Base-by-base conservation (phyloP, 345 rosid species). In the Moricandia moricandioides region DNA sequence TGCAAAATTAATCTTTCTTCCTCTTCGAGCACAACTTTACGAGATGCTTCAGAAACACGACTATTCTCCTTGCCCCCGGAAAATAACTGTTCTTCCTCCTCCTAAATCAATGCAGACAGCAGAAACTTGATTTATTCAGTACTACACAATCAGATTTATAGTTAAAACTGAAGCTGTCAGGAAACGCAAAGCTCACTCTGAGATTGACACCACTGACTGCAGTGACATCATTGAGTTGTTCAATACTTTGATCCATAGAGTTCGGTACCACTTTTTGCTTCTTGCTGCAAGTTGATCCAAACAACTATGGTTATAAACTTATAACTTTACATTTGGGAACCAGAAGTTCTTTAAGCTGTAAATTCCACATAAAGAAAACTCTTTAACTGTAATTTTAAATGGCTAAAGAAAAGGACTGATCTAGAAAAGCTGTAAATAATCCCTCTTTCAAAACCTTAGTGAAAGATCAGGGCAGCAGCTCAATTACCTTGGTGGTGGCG, bases 171-270 rank as follows among this genome's bases (percentile, higher is more conserved):
- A 64, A 65, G 58, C 31, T 56, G 59, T 21, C 18, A 79, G 69
- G 78, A 70, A 76, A 31, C 81, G 40, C 85, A 92, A 67, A 74
- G 24, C 81, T 51, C 85, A 92, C 99, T 93, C 89, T 84, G 72
- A 96, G 90, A 85, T 92, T 88, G 76, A 96, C 97, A 60, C 99
- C 99, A 75, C 99, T 96, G 84, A 96, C 98, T 83, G 96, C 98
- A 76, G 99, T 91, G 62, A 92, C 98, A 84, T 92, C 99, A 83
- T 91, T 96, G 70, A 96, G 97, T 71, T 92, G 99, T 69, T 91
- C 99, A 77, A 92, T 96, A 86, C 97, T 92, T 83, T 96, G 98
- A 85, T 96, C 98, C 66, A 63, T 73, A 74, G 87, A 85, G 73
- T 82, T 84, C 67, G 91, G 98, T 29, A 89, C 82, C 62, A 90